Percentiles rank a stretch among this genome's conserved stretches.
Conservation (phyloP, 805 yeast genomes). For the Metschnikowia lunata region DNA sequence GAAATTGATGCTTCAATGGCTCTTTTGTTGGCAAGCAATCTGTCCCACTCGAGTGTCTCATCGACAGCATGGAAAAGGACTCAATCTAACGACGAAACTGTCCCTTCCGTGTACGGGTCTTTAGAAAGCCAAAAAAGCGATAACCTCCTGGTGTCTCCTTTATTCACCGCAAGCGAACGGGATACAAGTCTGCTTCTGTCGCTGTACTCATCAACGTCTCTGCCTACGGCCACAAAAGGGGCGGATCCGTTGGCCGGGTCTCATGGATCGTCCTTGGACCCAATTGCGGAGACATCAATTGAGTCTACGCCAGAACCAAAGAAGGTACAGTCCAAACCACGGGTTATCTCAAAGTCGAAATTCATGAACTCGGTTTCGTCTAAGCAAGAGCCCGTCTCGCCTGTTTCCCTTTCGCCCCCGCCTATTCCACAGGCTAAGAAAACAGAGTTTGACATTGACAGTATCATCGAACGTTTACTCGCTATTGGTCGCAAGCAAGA, state of each 20-base stretch:
- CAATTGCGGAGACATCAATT: constrained; percentile 21
- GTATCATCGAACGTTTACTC: constrained; percentile 57
- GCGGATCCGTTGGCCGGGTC: constrained; percentile 4
- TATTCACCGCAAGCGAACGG: constrained; percentile 30
- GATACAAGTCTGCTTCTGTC: constrained; percentile 40
- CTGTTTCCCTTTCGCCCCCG: constrained; percentile 24
- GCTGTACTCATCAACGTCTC: constrained; percentile 20
- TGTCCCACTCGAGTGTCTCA: not conserved
- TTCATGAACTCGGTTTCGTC: not conserved
- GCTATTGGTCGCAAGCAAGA: constrained; percentile 38
- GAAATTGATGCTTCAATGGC: constrained; percentile 49
- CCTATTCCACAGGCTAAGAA: constrained; percentile 16
- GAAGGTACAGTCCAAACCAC: constrained; percentile 1
- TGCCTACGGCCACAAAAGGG: constrained; percentile 10
- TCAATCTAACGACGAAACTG: not conserved
- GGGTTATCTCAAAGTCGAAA: constrained; percentile 7
- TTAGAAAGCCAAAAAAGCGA: constrained; percentile 40
- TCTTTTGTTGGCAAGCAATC: constrained; percentile 22
- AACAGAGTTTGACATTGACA: constrained; percentile 51
- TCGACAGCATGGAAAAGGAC: not conserved
- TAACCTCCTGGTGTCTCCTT: constrained; percentile 28
- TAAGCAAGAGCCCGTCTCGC: constrained; percentile 5
- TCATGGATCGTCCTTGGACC: constrained; percentile 17
- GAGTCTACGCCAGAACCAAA: constrained; percentile 18
- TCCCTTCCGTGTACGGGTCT: constrained; percentile 24